Evolutionary conservation across 768 basidiomycete genomes (phyloP).

Genomic region (Xerocomellus intermedius): DNA sequence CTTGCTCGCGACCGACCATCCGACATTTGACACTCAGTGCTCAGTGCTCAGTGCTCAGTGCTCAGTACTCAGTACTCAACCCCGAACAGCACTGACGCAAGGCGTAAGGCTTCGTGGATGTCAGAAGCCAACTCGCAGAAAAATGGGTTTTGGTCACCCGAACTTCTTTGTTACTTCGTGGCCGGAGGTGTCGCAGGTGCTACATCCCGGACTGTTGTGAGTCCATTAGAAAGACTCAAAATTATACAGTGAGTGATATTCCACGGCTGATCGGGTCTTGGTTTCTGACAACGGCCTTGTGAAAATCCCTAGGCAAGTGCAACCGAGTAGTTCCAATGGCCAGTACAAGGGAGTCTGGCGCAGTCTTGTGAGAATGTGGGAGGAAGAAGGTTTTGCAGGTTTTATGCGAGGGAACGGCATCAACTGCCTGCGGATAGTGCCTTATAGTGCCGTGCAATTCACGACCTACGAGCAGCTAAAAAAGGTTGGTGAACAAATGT

Average conservation of each 20-base stretch:
- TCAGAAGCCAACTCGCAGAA: constrained; percentile 22
- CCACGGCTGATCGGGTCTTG: not conserved
- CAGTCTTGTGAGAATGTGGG: constrained; percentile 82
- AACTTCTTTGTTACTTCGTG: constrained; percentile 48
- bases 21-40: not conserved
- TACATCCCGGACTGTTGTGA: constrained; percentile 87
- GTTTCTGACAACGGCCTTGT: not conserved
- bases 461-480: constrained; percentile 90
- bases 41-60: not conserved
- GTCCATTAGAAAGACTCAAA: constrained; percentile 89
- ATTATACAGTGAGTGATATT: constrained; percentile 81
- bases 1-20: not conserved
- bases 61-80: constrained; percentile 1
- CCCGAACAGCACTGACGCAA: constrained; percentile 6
- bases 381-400: constrained; percentile 89
- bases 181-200: constrained; percentile 57
- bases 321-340: constrained; percentile 56
- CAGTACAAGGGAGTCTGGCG: constrained; percentile 86
- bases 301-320: constrained; percentile 71
- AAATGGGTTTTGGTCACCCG: constrained; percentile 31
- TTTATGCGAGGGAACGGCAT: constrained; percentile 94
- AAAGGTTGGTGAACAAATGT: constrained; percentile 48
- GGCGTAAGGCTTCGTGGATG: constrained; percentile 19
- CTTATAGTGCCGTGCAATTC: constrained; percentile 87
- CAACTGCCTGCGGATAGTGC: constrained; percentile 90